phyloP scores from a whole-genome alignment of 2,329 filamentous ascomycete species.

The Colletotrichum tropicale region DNA sequence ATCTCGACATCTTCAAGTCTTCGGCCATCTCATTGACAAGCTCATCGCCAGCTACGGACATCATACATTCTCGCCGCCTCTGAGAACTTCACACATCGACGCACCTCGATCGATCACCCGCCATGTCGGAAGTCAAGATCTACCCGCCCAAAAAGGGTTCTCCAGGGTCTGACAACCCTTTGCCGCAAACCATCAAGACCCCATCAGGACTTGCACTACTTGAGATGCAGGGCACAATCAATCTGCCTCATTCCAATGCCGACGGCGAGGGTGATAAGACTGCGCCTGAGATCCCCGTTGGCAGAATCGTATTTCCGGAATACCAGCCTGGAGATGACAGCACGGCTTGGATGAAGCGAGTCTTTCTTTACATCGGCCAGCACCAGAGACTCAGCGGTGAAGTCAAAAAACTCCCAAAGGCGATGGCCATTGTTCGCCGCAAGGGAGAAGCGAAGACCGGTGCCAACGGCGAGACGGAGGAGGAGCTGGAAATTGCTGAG shows the following conservation, averaged over 20 bases:
- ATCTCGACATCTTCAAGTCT: background rate
- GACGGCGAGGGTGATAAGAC: constrained; percentile 29
- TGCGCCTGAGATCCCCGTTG: constrained; percentile 56
- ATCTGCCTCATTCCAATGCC: constrained; percentile 61
- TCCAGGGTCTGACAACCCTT: constrained; percentile 49
- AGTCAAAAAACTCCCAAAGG: constrained; percentile 81
- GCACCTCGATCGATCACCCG: background rate
- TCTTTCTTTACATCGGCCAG: constrained; percentile 85
- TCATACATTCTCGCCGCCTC: background rate
- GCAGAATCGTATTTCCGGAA: constrained; percentile 79
- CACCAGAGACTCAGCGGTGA: constrained; percentile 91
- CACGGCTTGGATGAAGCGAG: constrained; percentile 86
- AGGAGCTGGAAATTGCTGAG: constrained; percentile 81
- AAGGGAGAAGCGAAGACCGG: constrained; percentile 36
- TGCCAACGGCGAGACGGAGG: constrained; percentile 43
- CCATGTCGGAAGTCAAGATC: constrained; percentile 45
- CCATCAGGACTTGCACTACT: constrained; percentile 88
- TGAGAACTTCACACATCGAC: background rate
- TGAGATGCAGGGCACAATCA: constrained; percentile 91
- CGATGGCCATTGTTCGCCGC: constrained; percentile 78
- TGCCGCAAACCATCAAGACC: constrained; percentile 85
- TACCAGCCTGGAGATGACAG: constrained; percentile 63
- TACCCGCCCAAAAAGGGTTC: constrained; percentile 37
- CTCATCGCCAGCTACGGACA: background rate
- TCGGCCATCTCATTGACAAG: background rate